A percentile compares a stretch with the other conserved stretches of the same genome.
phyloP scores from a whole-genome alignment of 2,329 filamentous ascomycete species.

The Sclerotinia glacialis region DNA sequence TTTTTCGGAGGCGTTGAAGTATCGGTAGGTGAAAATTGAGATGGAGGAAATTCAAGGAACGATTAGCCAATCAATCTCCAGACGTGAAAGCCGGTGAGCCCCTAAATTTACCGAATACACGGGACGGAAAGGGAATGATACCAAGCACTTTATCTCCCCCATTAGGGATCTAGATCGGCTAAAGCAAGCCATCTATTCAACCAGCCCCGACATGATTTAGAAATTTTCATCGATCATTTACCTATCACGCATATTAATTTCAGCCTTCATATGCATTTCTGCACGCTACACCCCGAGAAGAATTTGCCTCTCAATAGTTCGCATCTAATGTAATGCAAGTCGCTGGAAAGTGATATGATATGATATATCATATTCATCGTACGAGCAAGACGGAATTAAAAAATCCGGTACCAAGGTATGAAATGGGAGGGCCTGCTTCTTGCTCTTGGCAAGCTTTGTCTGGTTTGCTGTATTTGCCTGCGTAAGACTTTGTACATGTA shows the following conservation, averaged over 20 bases:
- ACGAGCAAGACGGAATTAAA: neutral
- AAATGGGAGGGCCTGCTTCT: neutral
- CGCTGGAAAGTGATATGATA: neutral
- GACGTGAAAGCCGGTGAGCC: neutral
- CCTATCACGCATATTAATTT: neutral
- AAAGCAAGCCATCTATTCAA: neutral
- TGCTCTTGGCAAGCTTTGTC: neutral
- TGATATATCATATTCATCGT: conserved; percentile 4
- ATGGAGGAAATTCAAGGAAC: neutral
- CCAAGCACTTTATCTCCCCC: neutral
- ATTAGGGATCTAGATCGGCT: neutral
- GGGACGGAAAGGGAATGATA: neutral
- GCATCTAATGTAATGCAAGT: neutral
- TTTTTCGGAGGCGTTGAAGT: too few relatives aligned
- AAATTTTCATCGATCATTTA: neutral
- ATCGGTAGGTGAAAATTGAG: neutral
- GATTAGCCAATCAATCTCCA: neutral
- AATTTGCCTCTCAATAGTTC: neutral
- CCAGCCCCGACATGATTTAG: too few relatives aligned
- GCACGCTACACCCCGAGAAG: neutral
- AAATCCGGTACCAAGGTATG: conserved; percentile 17
- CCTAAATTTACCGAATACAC: conserved; percentile 12
- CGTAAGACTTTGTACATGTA: neutral
- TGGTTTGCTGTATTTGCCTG: neutral
- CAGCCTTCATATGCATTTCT: neutral